Evolutionary conservation across 352 stramenopile species (phyloP).

Genomic region (Phytopythium litorale): DNA sequence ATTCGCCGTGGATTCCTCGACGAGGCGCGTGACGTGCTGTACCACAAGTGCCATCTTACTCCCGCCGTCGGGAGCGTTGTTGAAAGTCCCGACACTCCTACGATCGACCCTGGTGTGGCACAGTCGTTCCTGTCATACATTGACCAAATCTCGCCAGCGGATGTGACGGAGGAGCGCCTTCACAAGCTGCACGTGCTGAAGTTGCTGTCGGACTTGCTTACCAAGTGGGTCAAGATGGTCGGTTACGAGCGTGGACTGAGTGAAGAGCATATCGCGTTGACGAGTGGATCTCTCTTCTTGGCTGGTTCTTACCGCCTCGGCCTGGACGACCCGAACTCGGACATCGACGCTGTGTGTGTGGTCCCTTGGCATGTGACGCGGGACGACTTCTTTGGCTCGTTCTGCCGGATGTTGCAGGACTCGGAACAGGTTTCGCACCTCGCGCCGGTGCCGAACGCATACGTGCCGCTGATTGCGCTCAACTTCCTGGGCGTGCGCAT

Average conservation of each 20-base stretch:
- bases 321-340: constrained; percentile 75
- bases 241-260: constrained; percentile 56
- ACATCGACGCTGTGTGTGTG: constrained; percentile 85
- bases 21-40: constrained; percentile 75
- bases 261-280: constrained; percentile 72
- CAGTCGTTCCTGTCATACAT: constrained; percentile 54
- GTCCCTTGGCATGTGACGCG: constrained; percentile 78
- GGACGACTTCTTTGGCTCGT: constrained; percentile 85
- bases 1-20: constrained; percentile 58
- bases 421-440: constrained; percentile 69
- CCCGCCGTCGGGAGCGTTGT: constrained; percentile 66
- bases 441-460: constrained; percentile 83
- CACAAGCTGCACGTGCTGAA: constrained; percentile 75
- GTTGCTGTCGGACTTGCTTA: constrained; percentile 63
- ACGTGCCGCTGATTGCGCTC: constrained; percentile 92
- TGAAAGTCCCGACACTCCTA: constrained; percentile 32
- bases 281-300: constrained; percentile 70
- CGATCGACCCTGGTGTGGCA: constrained; percentile 25
- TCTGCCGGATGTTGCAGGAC: constrained; percentile 60
- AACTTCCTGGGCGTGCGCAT: constrained; percentile 85
- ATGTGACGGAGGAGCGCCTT: constrained; percentile 36
- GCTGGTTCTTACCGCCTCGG: constrained; percentile 87
- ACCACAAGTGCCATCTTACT: constrained; percentile 75
- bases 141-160: constrained; percentile 49
- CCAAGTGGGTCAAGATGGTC: constrained; percentile 75